Evolutionary conservation across 768 basidiomycete genomes (phyloP).

Genomic region (Boletales sp.): DNA sequence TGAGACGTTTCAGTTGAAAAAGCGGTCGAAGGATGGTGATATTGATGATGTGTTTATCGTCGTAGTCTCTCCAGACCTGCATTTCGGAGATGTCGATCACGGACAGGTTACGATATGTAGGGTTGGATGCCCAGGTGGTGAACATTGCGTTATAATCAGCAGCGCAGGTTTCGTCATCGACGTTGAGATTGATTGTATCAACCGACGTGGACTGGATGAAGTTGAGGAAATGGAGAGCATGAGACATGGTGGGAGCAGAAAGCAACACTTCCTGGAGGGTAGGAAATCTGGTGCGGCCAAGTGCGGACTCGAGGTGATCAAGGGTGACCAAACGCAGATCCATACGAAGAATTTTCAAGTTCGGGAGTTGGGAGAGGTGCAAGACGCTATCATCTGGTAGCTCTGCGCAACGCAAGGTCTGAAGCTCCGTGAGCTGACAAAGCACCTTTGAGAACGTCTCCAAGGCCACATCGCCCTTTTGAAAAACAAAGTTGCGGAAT

Average conservation of each 20-base stretch:
- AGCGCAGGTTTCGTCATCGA: constrained; percentile 29
- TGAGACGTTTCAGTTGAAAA: constrained; percentile 20
- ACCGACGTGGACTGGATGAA: constrained; percentile 25
- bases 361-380: constrained; percentile 18
- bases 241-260: constrained; percentile 22
- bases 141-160: constrained; percentile 22
- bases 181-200: constrained; percentile 31
- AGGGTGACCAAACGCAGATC: constrained; percentile 24
- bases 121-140: constrained; percentile 20
- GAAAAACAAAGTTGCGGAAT: constrained; percentile 26
- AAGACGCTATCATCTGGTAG: constrained; percentile 22
- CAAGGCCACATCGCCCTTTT: constrained; percentile 22
- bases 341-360: constrained; percentile 23
- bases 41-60: constrained; percentile 29
- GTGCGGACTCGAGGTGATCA: constrained; percentile 15
- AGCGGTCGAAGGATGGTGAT: constrained; percentile 22
- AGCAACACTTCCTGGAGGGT: constrained; percentile 21
- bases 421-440: constrained; percentile 19
- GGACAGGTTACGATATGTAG: constrained; percentile 21
- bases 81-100: constrained; percentile 28
- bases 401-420: constrained; percentile 25
- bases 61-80: constrained; percentile 28
- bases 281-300: constrained; percentile 14
- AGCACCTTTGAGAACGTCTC: constrained; percentile 23
- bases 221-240: constrained; percentile 22